These are phyloP conservation scores for Xerocomus brunneocitrinus DNA, from an alignment of 768 basidiomycete genomes.

Conservation along the genomic window DNA sequence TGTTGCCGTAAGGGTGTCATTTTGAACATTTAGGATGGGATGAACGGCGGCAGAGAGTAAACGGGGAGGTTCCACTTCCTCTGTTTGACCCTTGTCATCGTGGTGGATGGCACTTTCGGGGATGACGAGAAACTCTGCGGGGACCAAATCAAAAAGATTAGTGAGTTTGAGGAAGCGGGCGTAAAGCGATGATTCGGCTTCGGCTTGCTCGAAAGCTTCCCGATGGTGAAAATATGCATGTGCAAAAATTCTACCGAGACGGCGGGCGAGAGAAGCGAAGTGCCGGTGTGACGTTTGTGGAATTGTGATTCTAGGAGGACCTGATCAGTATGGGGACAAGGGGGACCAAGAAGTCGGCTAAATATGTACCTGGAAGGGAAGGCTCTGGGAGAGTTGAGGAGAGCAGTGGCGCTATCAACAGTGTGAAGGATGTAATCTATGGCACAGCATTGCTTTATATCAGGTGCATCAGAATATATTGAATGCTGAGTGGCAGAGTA, in stretches of 20 bases:
- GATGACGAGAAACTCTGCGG: constrained; percentile 78
- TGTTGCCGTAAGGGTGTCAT: constrained; percentile 10
- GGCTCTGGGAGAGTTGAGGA: constrained; percentile 84
- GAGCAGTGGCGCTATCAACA: constrained; percentile 86
- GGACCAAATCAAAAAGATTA: constrained; percentile 75
- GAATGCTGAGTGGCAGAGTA: background rate
- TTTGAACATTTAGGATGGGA: constrained; percentile 18
- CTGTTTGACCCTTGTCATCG: constrained; percentile 22
- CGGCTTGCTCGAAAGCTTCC: constrained; percentile 85
- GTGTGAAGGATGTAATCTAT: constrained; percentile 96
- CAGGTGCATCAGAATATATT: constrained; percentile 15
- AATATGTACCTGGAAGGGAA: constrained; percentile 81
- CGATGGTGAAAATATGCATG: constrained; percentile 96
- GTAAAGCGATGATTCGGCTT: constrained; percentile 87
- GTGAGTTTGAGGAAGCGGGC: constrained; percentile 85
- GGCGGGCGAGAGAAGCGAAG: constrained; percentile 83
- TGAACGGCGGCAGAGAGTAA: constrained; percentile 39
- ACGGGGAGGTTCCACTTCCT: constrained; percentile 37
- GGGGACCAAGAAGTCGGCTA: constrained; percentile 13
- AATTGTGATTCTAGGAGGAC: constrained; percentile 61
- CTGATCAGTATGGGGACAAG: constrained; percentile 18
- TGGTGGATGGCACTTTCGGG: constrained; percentile 42
- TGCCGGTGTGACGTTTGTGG: constrained; percentile 79
- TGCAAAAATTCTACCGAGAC: constrained; percentile 91
- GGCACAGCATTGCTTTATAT: constrained; percentile 82